Evolutionary conservation across 495 filamentous ascomycete species (phyloP).

Genomic region (Aspergillus sclerotiicarbonarius): DNA sequence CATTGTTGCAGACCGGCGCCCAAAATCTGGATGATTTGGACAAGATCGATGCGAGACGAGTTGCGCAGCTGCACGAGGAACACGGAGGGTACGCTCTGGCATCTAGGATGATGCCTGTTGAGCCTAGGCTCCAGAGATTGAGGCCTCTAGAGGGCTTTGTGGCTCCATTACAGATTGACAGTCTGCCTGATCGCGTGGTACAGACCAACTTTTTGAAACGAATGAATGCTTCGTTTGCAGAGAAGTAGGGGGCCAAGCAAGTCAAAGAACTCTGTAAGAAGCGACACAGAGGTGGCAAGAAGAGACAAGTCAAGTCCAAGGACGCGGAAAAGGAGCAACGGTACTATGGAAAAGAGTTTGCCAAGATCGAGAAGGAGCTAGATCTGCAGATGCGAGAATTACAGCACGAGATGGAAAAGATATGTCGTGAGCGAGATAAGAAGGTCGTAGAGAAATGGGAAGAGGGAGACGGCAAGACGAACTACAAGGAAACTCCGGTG

Average conservation of each 20-base stretch:
- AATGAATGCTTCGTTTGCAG: conserved; percentile 4
- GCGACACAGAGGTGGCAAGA: neutral
- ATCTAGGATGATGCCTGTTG: neutral
- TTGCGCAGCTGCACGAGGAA: neutral
- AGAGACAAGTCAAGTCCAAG: neutral
- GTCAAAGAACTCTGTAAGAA: neutral
- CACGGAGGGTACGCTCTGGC: neutral
- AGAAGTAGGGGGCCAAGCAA: neutral
- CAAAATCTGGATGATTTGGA: neutral
- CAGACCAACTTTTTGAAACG: conserved; percentile 2
- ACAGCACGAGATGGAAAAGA: neutral
- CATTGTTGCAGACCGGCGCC: neutral
- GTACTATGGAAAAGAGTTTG: neutral
- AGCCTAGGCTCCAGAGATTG: neutral
- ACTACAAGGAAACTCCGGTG: neutral
- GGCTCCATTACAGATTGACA: neutral
- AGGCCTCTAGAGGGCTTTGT: neutral
- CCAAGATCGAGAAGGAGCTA: neutral
- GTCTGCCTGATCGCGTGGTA: neutral
- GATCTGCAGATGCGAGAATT: too few relatives aligned
- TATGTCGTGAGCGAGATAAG: neutral
- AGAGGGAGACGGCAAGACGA: neutral
- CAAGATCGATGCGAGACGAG: neutral
- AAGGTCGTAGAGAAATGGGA: neutral
- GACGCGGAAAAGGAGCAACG: neutral